Percentiles rank a stretch among this genome's conserved stretches.
Evolutionary conservation across 2,329 filamentous ascomycete species (phyloP).

Genomic region (Dactylonectria macrodidyma): DNA sequence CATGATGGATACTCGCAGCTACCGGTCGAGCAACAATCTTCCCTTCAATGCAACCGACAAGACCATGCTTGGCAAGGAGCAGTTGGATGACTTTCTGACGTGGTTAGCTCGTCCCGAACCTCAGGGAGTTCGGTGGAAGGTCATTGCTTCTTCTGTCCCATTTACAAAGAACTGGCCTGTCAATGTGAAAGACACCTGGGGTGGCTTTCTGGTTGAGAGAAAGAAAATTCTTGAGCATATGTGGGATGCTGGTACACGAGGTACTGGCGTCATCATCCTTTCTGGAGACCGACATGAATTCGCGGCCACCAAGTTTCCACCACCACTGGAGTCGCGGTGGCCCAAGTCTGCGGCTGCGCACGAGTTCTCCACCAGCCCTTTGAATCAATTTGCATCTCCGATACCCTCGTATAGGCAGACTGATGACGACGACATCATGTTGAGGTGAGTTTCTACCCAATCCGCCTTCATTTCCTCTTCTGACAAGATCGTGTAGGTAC

Average conservation of each 20-base stretch:
- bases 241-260: conserved; percentile 86
- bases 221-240: conserved; percentile 87
- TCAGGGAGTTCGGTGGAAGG: conserved; percentile 89
- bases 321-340: conserved; percentile 74
- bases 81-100: conserved; percentile 83
- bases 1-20: conserved; percentile 91
- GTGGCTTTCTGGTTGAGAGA: conserved; percentile 88
- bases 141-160: conserved; percentile 90
- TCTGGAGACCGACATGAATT: conserved; percentile 98
- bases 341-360: conserved; percentile 77
- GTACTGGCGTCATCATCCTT: conserved; percentile 84
- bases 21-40: conserved; percentile 78
- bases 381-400: conserved; percentile 95
- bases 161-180: conserved; percentile 99
- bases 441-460: conserved; percentile 76
- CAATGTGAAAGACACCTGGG: conserved; percentile 93
- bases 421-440: conserved; percentile 84
- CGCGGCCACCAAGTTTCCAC: conserved; percentile 85
- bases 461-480: background rate
- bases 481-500: conserved; percentile 65
- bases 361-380: conserved; percentile 91
- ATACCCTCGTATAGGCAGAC: conserved; percentile 86
- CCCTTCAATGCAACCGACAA: conserved; percentile 76
- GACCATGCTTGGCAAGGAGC: conserved; percentile 87
- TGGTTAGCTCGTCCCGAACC: conserved; percentile 84